Conservation (phyloP, 345 rosid species). For the Eucalyptus curtisii region DNA sequence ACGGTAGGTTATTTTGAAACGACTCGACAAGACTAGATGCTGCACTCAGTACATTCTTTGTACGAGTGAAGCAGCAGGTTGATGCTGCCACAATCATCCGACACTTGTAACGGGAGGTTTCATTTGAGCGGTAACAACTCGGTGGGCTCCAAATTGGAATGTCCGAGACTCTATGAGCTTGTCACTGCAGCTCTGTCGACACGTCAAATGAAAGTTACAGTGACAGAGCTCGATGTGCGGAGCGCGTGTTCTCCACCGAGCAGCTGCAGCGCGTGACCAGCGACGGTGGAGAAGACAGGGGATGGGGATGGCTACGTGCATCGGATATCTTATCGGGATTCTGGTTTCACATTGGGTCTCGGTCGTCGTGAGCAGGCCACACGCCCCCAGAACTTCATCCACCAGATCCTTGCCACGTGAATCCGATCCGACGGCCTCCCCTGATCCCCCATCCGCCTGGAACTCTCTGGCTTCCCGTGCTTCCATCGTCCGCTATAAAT, state of each 20-base stretch:
- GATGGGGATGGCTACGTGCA: not conserved
- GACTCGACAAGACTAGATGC: not conserved
- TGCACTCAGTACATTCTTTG: not conserved
- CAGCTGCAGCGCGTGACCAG: not conserved
- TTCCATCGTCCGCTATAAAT: not conserved
- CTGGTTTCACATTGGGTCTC: not conserved
- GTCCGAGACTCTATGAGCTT: no score
- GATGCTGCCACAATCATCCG: not conserved
- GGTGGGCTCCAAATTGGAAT: not conserved
- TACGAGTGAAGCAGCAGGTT: not conserved
- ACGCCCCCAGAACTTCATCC: constrained; percentile 15
- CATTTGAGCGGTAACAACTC: not conserved
- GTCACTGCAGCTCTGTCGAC: not conserved
- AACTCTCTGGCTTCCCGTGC: not conserved
- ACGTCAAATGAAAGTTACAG: not conserved
- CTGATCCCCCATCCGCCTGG: not conserved
- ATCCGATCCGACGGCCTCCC: constrained; percentile 13
- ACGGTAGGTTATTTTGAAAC: not conserved
- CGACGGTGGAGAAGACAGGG: not conserved
- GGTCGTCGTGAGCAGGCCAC: constrained; percentile 45
- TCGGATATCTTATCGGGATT: not conserved
- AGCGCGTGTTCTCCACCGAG: not conserved
- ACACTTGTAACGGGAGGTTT: not conserved
- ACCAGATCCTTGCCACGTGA: constrained; percentile 35
- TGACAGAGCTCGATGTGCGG: not conserved